These are phyloP conservation scores for Hanseniaspora guilliermondii DNA, from an alignment of 805 yeast genomes.

Conservation along the genomic window DNA sequence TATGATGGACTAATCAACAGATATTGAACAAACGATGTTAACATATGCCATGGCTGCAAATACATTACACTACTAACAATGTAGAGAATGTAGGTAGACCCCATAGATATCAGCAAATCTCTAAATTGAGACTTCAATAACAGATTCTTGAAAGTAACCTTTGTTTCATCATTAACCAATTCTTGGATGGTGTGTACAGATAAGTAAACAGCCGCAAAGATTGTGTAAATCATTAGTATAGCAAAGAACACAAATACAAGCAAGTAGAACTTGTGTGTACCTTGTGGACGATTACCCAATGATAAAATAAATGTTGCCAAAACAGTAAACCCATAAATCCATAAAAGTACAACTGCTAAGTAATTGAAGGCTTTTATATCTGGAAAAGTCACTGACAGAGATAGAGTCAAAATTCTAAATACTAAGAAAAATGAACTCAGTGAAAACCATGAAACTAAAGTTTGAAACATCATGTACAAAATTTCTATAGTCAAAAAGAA, in stretches of 20 bases:
- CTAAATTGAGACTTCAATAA: slow-evolving; percentile 63
- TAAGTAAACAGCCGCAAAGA: slow-evolving; percentile 75
- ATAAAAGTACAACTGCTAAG: slow-evolving; percentile 63
- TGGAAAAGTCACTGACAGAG: slow-evolving; percentile 45
- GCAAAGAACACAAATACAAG: slow-evolving; percentile 73
- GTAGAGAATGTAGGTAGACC: slow-evolving; percentile 73
- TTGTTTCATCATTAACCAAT: slow-evolving; percentile 27
- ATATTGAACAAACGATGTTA: slow-evolving; percentile 78
- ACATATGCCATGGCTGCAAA: slow-evolving; percentile 86
- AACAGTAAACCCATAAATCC: slow-evolving; percentile 73
- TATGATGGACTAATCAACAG: slow-evolving; percentile 76
- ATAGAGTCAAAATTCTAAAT: slow-evolving; percentile 72
- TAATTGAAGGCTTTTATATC: slow-evolving; percentile 62
- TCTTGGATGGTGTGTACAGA: slow-evolving; percentile 57
- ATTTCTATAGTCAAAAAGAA: slow-evolving; percentile 65
- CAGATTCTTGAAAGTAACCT: slow-evolving; percentile 33
- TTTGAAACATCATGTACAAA: slow-evolving; percentile 58
- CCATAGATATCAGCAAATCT: slow-evolving; percentile 74
- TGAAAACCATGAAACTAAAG: slow-evolving; percentile 85
- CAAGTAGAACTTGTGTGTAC: slow-evolving; percentile 67
- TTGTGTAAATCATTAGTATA: slow-evolving; percentile 73
- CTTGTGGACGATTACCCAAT: slow-evolving; percentile 88
- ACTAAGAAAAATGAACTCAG: slow-evolving; percentile 82
- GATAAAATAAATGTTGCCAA: slow-evolving; percentile 79
- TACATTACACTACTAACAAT: slow-evolving; percentile 66